These are phyloP conservation scores for Plasmodium malariae DNA, from an alignment of 169 alveolate species.

Conservation along the genomic window DNA sequence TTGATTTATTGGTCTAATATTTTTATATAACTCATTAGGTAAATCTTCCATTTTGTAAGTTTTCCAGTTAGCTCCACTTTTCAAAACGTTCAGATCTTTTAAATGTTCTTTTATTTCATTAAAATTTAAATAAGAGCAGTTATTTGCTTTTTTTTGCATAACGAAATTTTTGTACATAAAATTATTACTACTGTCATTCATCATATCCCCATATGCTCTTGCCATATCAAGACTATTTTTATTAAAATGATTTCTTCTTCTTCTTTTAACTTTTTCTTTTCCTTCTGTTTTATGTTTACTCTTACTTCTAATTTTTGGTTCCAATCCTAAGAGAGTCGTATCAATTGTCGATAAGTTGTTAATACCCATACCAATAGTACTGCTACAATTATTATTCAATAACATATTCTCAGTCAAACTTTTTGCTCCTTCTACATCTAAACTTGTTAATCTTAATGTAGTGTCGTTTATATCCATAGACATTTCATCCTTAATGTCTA, in stretches of 20 bases:
- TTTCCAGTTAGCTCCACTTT: slow-evolving; percentile 72
- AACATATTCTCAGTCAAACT: not conserved
- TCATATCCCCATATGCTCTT: slow-evolving; percentile 7
- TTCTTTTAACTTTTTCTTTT: slow-evolving; percentile 20
- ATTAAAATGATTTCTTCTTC: slow-evolving; percentile 13
- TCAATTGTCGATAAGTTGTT: no score
- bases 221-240: not conserved
- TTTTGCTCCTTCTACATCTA: not conserved
- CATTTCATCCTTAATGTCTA: slow-evolving; percentile 25
- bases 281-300: not conserved
- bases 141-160: slow-evolving; percentile 16
- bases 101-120: slow-evolving; percentile 40
- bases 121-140: slow-evolving; percentile 13
- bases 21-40: slow-evolving; percentile 49
- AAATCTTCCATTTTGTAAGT: slow-evolving; percentile 68
- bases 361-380: not conserved
- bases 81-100: slow-evolving; percentile 36
- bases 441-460: not conserved
- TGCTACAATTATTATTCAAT: not conserved
- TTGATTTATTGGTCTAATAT: slow-evolving; percentile 82
- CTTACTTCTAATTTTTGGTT: not conserved
- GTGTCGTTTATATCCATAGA: slow-evolving; percentile 13
- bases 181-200: slow-evolving; percentile 7
- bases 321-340: no score
- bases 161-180: slow-evolving; percentile 16